Evolutionary conservation across 176 grass and related monocot genomes (phyloP).

Genomic region (Rhipidocladum racemiflorum): DNA sequence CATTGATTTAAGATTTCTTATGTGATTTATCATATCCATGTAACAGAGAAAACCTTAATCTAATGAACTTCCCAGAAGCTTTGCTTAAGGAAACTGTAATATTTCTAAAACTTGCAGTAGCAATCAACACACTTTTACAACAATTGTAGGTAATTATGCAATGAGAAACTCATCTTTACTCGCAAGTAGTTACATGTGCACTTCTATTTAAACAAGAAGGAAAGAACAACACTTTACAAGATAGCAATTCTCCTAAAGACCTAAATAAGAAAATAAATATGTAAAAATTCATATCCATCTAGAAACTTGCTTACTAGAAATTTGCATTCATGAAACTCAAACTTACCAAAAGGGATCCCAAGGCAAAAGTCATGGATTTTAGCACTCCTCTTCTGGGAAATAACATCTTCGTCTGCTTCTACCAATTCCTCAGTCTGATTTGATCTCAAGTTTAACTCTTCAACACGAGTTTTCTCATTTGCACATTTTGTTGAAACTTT

Average conservation of each 20-base stretch:
- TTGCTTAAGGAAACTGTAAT: neutral
- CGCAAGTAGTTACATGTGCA: neutral
- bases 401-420: constrained; percentile 9
- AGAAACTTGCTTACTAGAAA: neutral
- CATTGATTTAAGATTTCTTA: neutral
- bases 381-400: constrained; percentile 44
- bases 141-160: neutral
- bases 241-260: neutral
- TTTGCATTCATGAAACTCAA: neutral
- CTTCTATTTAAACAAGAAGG: neutral
- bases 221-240: neutral
- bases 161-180: neutral
- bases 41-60: neutral
- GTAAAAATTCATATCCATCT: neutral
- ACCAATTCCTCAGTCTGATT: constrained; percentile 20
- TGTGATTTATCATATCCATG: neutral
- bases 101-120: neutral
- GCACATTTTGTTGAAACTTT: constrained; percentile 42
- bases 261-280: neutral
- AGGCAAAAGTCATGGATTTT: constrained; percentile 81
- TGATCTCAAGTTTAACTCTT: constrained; percentile 26
- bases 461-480: constrained; percentile 21
- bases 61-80: neutral
- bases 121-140: neutral
- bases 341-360: constrained; percentile 77